These are phyloP conservation scores for Populus deltoides DNA, from an alignment of 345 rosid genomes.

Conservation along the genomic window DNA sequence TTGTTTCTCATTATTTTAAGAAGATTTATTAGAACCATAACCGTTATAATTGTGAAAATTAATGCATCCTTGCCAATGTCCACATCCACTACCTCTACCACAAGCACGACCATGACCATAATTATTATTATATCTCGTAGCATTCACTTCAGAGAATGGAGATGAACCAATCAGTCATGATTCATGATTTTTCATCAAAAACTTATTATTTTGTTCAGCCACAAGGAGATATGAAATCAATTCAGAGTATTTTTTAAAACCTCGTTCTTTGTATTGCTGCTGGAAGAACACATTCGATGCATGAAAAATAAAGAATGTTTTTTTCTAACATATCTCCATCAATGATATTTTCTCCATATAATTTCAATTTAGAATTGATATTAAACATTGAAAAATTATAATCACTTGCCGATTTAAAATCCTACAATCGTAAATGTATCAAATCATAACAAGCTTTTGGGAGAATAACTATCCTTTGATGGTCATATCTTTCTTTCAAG, in stretches of 20 bases:
- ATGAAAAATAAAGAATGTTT: not conserved
- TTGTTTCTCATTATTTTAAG: no score
- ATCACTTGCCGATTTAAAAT: slow-evolving; percentile 7
- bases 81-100: not conserved
- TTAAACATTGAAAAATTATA: not conserved
- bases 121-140: no score
- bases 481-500: not conserved
- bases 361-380: not conserved
- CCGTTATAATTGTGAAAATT: no score
- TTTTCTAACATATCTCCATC: not conserved
- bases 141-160: no score
- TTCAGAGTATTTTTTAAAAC: slow-evolving; percentile 3
- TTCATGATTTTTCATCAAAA: not conserved
- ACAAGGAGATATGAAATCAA: not conserved
- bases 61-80: not conserved
- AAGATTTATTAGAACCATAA: no score
- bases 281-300: not conserved
- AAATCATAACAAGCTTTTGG: not conserved
- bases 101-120: not conserved
- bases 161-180: not conserved
- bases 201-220: not conserved
- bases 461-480: not conserved
- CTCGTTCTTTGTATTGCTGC: not conserved
- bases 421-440: not conserved
- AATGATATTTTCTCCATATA: not conserved